Percentiles rank a stretch among this genome's conserved stretches.
Conservation (phyloP, 148 eudicot genomes). For the Diospyros lotus region DNA sequence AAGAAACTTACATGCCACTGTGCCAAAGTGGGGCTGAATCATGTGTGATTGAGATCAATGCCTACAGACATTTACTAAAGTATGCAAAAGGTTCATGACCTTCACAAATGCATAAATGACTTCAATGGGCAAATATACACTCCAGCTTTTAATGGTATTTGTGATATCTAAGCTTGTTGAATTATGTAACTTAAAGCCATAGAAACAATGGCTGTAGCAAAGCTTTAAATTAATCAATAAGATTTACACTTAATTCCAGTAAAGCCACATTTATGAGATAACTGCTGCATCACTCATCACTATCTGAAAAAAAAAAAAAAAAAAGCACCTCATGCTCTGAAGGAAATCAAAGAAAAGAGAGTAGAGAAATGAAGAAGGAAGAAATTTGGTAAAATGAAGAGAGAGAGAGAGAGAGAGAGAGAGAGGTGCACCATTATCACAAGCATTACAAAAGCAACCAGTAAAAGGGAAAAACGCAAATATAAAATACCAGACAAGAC, state of each 20-base stretch:
- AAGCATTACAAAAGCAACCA: slow-evolving; percentile 1
- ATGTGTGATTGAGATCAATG: background rate
- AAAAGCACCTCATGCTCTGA: no score
- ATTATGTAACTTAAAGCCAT: background rate
- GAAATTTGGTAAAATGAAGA: background rate
- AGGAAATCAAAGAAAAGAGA: background rate
- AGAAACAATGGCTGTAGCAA: background rate
- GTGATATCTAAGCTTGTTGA: background rate
- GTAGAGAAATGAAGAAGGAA: background rate
- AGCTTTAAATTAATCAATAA: background rate
- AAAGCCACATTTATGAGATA: background rate
- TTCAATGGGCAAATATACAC: background rate
- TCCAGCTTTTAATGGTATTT: background rate
- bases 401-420: background rate
- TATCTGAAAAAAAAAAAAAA: background rate
- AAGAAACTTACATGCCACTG: background rate
- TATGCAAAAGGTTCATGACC: background rate
- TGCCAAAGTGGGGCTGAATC: background rate
- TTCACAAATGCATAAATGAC: background rate
- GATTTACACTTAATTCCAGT: background rate
- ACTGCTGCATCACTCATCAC: background rate
- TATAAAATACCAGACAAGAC: no score
- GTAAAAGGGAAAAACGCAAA: background rate
- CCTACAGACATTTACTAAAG: no score
- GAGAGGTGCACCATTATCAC: background rate